A percentile compares a stretch with the other conserved stretches of the same genome.
phyloP scores from a whole-genome alignment of 495 filamentous ascomycete genomes.

The Umbilicaria muhlenbergii region DNA sequence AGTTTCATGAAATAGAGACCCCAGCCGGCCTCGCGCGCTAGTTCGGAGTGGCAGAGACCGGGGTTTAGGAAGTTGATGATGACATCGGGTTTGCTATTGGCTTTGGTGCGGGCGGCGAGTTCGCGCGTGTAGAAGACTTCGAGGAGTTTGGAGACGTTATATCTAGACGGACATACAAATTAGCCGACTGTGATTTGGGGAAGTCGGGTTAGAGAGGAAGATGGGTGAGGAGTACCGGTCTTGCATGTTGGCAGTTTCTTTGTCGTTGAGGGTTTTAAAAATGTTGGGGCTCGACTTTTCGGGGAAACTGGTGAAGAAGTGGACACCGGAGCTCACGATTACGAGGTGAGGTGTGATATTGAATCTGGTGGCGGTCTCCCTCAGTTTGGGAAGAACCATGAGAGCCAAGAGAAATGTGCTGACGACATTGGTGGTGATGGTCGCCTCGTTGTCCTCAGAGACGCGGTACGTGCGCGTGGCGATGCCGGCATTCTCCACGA shows the following conservation, averaged over 20 bases:
- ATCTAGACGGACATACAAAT: conserved; percentile 1
- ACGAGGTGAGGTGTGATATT: conserved; percentile 12
- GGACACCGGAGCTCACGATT: conserved; percentile 15
- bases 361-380: conserved; percentile 7
- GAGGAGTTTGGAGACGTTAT: conserved; percentile 18
- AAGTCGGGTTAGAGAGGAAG: neutral
- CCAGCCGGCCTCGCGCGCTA: conserved; percentile 21
- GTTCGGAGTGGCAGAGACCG: conserved; percentile 28
- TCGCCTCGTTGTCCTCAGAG: conserved; percentile 22
- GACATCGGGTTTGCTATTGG: conserved; percentile 17
- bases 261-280: conserved; percentile 14
- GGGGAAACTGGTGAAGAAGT: conserved; percentile 10
- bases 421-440: conserved; percentile 30
- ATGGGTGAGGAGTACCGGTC: conserved; percentile 5
- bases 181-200: neutral
- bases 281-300: conserved; percentile 12
- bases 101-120: conserved; percentile 11
- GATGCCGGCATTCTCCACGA: conserved; percentile 23
- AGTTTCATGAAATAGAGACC: conserved; percentile 6
- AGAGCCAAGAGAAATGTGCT: conserved; percentile 23
- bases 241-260: conserved; percentile 12
- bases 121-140: conserved; percentile 17
- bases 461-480: conserved; percentile 8
- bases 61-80: conserved; percentile 39
- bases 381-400: conserved; percentile 15